A percentile compares a stretch with the other conserved stretches of the same genome.
Evolutionary conservation across 768 basidiomycete species (phyloP).

Genomic region (Suillus clintonianus): DNA sequence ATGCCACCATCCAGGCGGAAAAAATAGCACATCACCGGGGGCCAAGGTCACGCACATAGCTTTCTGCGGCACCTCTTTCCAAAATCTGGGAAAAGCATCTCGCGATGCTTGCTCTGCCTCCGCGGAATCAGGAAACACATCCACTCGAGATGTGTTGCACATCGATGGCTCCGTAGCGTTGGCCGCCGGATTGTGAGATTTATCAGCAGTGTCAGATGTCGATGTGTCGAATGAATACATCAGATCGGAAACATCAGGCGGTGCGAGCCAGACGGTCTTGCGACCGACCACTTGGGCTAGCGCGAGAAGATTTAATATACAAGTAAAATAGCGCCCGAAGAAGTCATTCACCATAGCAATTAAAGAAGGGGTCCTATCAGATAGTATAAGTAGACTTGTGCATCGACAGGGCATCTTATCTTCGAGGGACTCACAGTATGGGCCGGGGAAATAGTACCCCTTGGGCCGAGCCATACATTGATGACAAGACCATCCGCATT

Average conservation of each 20-base stretch:
- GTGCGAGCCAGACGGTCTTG: conserved; percentile 92
- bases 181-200: conserved; percentile 38
- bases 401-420: conserved; percentile 7
- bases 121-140: conserved; percentile 61
- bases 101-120: conserved; percentile 20
- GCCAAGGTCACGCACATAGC: conserved; percentile 65
- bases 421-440: conserved; percentile 66
- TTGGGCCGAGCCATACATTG: conserved; percentile 84
- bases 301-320: conserved; percentile 8
- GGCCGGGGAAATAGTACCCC: conserved; percentile 80
- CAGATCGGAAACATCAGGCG: conserved; percentile 51
- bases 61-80: conserved; percentile 52
- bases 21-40: conserved; percentile 85
- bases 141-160: conserved; percentile 80
- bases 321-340: conserved; percentile 4
- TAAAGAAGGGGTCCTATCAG: conserved; percentile 87
- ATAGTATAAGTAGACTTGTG: conserved; percentile 6
- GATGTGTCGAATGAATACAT: conserved; percentile 61
- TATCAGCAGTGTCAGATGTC: conserved; percentile 12
- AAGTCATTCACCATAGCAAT: conserved; percentile 73
- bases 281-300: conserved; percentile 85
- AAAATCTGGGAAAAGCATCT: conserved; percentile 52
- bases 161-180: conserved; percentile 49
- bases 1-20: conserved; percentile 96
- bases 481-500: conserved; percentile 67